These are phyloP conservation scores for Magnusiomyces tetraspermus DNA, from an alignment of 1,139 yeast genomes.

Conservation along the genomic window DNA sequence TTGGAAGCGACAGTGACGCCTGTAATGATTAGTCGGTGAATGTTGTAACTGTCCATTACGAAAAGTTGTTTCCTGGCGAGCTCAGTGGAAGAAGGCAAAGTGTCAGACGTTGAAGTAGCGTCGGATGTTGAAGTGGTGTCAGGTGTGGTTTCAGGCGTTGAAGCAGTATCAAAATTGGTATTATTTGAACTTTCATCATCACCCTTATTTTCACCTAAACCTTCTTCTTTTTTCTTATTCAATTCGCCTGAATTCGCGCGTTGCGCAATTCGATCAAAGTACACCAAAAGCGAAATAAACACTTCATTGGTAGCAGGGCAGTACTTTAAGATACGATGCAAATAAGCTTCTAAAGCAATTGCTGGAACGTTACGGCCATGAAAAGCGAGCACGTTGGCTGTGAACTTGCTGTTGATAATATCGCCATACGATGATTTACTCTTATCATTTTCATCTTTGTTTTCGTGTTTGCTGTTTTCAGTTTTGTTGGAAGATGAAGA, in stretches of 20 bases:
- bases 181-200: no score
- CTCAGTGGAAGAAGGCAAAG: no score
- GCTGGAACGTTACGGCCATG: constrained; percentile 96
- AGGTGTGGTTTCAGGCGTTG: no score
- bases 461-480: no score
- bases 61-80: constrained; percentile 43
- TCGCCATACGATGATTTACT: not conserved
- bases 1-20: constrained; percentile 95
- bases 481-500: no score
- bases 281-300: constrained; percentile 76
- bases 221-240: constrained; percentile 14
- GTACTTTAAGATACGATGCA: constrained; percentile 82
- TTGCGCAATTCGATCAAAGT: constrained; percentile 89
- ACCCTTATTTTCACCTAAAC: no score
- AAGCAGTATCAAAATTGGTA: no score
- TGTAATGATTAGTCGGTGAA: constrained; percentile 88
- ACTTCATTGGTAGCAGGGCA: constrained; percentile 98
- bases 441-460: no score
- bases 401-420: constrained; percentile 31
- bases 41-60: constrained; percentile 93
- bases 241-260: constrained; percentile 56
- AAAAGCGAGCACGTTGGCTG: constrained; percentile 79
- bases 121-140: no score
- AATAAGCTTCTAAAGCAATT: constrained; percentile 78
- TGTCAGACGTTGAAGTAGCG: no score